Conservation (phyloP, 2,329 filamentous ascomycete genomes). For the Colletotrichum agaves region DNA sequence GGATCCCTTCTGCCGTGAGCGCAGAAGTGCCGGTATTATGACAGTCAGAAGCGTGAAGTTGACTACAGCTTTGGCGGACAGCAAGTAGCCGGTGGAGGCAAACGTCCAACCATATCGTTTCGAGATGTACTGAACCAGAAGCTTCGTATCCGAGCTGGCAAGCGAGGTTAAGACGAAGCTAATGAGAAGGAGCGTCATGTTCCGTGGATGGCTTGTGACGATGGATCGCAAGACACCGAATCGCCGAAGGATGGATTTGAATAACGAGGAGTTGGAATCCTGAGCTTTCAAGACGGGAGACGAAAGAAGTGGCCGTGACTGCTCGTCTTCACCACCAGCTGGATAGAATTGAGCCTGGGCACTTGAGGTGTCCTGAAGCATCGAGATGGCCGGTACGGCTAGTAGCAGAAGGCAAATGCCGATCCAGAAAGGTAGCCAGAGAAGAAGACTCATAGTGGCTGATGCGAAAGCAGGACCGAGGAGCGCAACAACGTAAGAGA, state of each 20-base stretch:
- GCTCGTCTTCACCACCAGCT: conserved; percentile 43
- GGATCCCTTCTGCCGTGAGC: conserved; percentile 19
- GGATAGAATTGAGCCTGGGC: not conserved
- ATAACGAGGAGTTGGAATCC: conserved; percentile 28
- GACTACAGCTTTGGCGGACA: conserved; percentile 59
- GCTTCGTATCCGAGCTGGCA: conserved; percentile 62
- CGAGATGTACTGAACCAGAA: conserved; percentile 62
- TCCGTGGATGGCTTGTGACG: conserved; percentile 51
- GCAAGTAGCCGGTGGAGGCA: conserved; percentile 57
- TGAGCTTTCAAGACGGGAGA: conserved; percentile 53
- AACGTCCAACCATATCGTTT: conserved; percentile 60
- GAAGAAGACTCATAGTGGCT: conserved; percentile 54
- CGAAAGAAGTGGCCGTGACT: conserved; percentile 51
- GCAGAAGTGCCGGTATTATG: conserved; percentile 53
- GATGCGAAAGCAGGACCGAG: conserved; percentile 59
- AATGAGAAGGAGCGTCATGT: conserved; percentile 54
- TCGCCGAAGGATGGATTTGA: conserved; percentile 37
- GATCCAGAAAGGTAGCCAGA: conserved; percentile 57
- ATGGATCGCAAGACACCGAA: conserved; percentile 46
- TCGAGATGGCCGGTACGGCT: conserved; percentile 45
- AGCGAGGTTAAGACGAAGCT: conserved; percentile 60
- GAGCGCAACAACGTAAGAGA: conserved; percentile 58
- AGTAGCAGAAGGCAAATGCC: conserved; percentile 50
- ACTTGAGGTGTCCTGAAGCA: not conserved
- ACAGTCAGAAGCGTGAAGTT: conserved; percentile 58